These are phyloP conservation scores for Dothideomycetes sp. DNA, from an alignment of 2,329 filamentous ascomycete species.

Conservation along the genomic window DNA sequence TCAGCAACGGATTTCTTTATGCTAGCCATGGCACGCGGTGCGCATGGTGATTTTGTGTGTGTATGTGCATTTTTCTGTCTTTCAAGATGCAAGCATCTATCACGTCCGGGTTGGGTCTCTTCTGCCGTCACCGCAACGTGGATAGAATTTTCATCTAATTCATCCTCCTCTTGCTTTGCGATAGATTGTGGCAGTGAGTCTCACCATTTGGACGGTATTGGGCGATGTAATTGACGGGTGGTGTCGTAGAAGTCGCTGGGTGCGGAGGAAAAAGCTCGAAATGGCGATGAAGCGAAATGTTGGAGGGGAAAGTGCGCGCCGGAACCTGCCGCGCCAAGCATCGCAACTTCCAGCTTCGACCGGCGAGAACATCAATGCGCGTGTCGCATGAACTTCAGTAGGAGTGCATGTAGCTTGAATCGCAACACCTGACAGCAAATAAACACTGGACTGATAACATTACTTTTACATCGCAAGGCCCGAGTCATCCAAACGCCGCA, in stretches of 20 bases:
- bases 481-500: too few relatives aligned
- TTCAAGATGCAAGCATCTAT: constrained; percentile 7
- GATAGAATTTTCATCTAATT: neutral
- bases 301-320: too few relatives aligned
- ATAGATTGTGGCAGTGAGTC: constrained; percentile 5
- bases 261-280: neutral
- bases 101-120: constrained; percentile 2
- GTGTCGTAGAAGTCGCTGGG: constrained; percentile 2
- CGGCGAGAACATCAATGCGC: neutral
- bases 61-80: constrained; percentile 8
- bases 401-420: neutral
- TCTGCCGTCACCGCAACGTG: neutral
- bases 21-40: neutral
- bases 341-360: neutral
- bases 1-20: constrained; percentile 1
- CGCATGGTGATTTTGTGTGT: neutral
- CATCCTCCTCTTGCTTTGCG: constrained; percentile 3
- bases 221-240: constrained; percentile 7
- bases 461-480: too few relatives aligned
- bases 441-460: too few relatives aligned
- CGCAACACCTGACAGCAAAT: too few relatives aligned
- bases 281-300: neutral
- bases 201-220: constrained; percentile 8
- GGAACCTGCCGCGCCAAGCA: neutral
- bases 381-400: neutral